These are phyloP conservation scores for Serendipita sp. DNA, from an alignment of 1,284 basidiomycete genomes.

Conservation along the genomic window DNA sequence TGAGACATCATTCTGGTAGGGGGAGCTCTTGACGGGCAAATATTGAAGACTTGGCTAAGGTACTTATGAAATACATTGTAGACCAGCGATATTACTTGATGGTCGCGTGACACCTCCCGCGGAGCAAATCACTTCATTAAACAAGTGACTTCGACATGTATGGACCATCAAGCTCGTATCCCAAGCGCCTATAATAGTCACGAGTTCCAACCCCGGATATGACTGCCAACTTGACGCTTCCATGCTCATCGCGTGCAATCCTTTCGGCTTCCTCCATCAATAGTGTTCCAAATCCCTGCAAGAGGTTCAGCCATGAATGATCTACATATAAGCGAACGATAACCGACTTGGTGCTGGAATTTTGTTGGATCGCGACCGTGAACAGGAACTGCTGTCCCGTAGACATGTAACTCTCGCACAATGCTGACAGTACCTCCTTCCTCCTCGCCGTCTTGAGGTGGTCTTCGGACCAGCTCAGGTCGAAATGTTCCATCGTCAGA, in stretches of 20 bases:
- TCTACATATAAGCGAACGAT: conserved; percentile 5
- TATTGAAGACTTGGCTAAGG: too few relatives aligned
- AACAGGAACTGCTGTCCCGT: conserved; percentile 94
- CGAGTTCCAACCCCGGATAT: conserved; percentile 93
- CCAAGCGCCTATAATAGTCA: conserved; percentile 87
- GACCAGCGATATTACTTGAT: too few relatives aligned
- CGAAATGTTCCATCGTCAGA: conserved; percentile 93
- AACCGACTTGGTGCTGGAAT: conserved; percentile 79
- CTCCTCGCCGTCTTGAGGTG: conserved; percentile 49
- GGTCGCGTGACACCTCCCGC: too few relatives aligned
- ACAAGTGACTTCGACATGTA: conserved; percentile 82
- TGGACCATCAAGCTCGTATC: conserved; percentile 89
- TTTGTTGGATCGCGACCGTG: conserved; percentile 96
- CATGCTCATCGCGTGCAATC: conserved; percentile 96
- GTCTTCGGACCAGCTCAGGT: conserved; percentile 69
- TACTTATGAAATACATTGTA: too few relatives aligned
- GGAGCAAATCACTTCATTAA: conserved; percentile 14
- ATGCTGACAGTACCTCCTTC: conserved; percentile 50
- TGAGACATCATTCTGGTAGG: too few relatives aligned
- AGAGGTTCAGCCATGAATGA: conserved; percentile 14
- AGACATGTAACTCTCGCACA: conserved; percentile 95
- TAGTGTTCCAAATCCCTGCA: conserved; percentile 85
- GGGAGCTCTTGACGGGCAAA: too few relatives aligned
- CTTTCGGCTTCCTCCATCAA: conserved; percentile 99
- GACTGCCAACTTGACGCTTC: conserved; percentile 85